Base-by-base conservation (phyloP, 2,329 filamentous ascomycete genomes). In the Colletotrichum filicis region DNA sequence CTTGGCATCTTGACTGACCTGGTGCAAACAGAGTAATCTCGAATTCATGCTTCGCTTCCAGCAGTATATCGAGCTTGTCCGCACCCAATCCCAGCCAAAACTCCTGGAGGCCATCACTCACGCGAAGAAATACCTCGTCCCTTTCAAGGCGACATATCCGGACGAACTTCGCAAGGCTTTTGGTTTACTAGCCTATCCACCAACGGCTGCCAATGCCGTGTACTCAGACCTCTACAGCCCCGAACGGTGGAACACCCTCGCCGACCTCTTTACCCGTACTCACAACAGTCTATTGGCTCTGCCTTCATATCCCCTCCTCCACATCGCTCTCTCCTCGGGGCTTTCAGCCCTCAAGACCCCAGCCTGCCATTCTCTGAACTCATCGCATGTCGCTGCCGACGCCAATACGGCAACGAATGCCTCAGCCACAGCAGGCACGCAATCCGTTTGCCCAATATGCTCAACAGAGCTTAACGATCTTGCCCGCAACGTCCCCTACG, bases 291-390 rank as follows among this genome's bases (percentile, higher is more conserved):
- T 99, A 5, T 92, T 98, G 75, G 92, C 92, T 19, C 90, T 99
- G 0, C 95, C 97, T 0, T 88, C 93, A 2, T 91, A 92, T 24
- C 95, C 97, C 0, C 90, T 98, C 22, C 90, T 99, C 30, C 95
- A 98, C 83, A 93, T 97, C 74, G 97, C 97, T 14, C 90, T 99
- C 11, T 95, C 93, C 1, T 95, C 95, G 0, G 97, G 97, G 8
- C 89, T 99, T 11, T 98, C 95, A 0, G 95, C 97, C 1, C 92
- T 99, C 76, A 99, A 99, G 83, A 98, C 97, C 1, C 97, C 97
- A 0, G 92, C 95, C 19, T 99, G 97, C 81, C 95, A 98, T 84
- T 93, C 93, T 1, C 85, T 87, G 72, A 79, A 80, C 76, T 93
- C 93, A 1, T 85, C 87, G 71, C 79, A 81, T 76, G 66, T 79